A percentile compares a stretch with the other conserved stretches of the same genome.
Evolutionary conservation across 75 land plant species (phyloP).

Genomic region (Cunninghamia lanceolata): DNA sequence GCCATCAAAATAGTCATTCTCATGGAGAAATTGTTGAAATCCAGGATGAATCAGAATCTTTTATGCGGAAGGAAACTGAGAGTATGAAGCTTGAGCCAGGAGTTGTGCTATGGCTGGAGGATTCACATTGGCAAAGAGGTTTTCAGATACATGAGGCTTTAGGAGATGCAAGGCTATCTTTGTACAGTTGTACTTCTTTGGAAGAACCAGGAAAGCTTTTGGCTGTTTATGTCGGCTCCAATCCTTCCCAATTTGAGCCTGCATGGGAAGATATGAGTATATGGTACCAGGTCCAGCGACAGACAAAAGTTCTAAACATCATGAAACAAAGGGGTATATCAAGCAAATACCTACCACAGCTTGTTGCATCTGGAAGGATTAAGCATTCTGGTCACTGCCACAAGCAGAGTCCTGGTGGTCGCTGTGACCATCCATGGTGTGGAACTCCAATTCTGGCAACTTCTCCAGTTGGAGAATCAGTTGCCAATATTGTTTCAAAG

Average conservation of each 20-base stretch:
- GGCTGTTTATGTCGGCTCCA: constrained; percentile 68
- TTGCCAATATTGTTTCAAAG: constrained; percentile 39
- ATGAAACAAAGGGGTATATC: constrained; percentile 71
- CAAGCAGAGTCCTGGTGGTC: constrained; percentile 52
- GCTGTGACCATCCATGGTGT: constrained; percentile 89
- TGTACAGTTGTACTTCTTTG: constrained; percentile 51
- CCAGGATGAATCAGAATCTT: constrained; percentile 22
- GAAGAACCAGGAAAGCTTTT: constrained; percentile 46
- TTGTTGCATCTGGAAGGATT: constrained; percentile 67
- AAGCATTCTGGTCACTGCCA: constrained; percentile 66
- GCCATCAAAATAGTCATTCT: constrained; percentile 21
- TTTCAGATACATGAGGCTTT: constrained; percentile 57
- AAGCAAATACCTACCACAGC: constrained; percentile 64
- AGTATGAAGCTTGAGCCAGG: constrained; percentile 61
- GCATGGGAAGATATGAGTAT: constrained; percentile 90
- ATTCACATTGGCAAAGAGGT: constrained; percentile 57
- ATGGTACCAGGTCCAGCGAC: constrained; percentile 88
- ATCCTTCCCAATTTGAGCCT: constrained; percentile 75
- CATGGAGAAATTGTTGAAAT: constrained; percentile 54
- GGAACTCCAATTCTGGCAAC: constrained; percentile 79
- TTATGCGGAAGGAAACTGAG: constrained; percentile 16
- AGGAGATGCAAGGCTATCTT: constrained; percentile 32
- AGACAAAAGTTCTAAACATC: constrained; percentile 73
- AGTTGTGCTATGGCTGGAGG: constrained; percentile 58
- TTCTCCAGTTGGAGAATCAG: constrained; percentile 65